Base-by-base conservation (phyloP, 2,329 filamentous ascomycete species). In the Herpotrichia juniperi region DNA sequence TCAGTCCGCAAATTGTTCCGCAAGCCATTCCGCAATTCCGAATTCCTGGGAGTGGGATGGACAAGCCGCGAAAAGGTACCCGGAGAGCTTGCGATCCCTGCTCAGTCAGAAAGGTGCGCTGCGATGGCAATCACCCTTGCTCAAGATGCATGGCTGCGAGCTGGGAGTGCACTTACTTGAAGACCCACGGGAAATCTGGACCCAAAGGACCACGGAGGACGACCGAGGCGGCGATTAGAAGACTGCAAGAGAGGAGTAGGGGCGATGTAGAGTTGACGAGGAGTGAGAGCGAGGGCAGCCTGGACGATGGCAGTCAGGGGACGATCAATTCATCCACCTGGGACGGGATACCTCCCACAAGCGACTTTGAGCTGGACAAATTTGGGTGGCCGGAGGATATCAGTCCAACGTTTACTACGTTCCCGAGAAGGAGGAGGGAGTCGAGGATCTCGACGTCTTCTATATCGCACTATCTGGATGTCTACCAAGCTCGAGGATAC, bases 131-230 rank as follows among this genome's bases (percentile, higher is more conserved):
- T 25, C 62, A 67, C 45, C 69, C 69, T 25, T 72, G 69, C 49
- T 63, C 64, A 19, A 61, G 68, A 35, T 72, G 69, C 46, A 56
- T 61, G 31, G 66, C 67, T 16, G 68, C 68, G 25, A 66, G 63
- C n/a, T 72, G 67, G 68, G 68, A 69, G 37, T 72, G 69, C 51
- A 72, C 69, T 22, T 72, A 69, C 52, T 59, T 72, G 34, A 72
- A 72, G 48, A 71, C 66, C 3, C 69, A 71, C 48, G 67, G 67
- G 9, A 72, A 72, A 50, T 71, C 67, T 24, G 69, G 69, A 17
- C 69, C 69, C 10, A 72, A 72, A 47, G 69, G 69, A 42, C 69
- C 69, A 24, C 63, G 69, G 7, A 58, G 69, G 40, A 71, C 65
- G 3, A 72, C 69, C 1, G 68, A 71, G 48, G 68, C 68, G 19